Evolutionary conservation across 345 rosid species (phyloP), one percentile per base, ranked within the genome.

Genomic region (Lepidium didymum): DNA sequence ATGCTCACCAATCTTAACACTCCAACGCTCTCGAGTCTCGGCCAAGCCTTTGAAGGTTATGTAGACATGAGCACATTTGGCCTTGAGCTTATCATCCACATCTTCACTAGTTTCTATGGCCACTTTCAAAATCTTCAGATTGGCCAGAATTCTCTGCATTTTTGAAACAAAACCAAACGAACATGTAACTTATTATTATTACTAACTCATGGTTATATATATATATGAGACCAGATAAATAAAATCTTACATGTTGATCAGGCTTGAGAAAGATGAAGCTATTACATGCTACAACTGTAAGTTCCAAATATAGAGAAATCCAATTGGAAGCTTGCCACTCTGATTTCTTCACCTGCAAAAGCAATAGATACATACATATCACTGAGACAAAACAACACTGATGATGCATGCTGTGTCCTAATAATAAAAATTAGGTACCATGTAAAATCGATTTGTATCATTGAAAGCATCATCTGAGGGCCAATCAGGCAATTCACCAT

Each of bases 401-500:
- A 31, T 29, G 33, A 29, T 29, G 33, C 33, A 27, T 7, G 29
- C 1, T 52, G 41, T 7, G n/a, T 40, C 16, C 15, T 14, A 51
- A 3, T 13, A 42, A 11, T 9, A 14, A 37, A 2, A 19, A 4
- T 27, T 27, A 27, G 50, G 10, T 52, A 52, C 70, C 29, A 31
- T 0, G 35, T 66, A 66, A 42, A 66, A 54, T 2, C 53, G 62
- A 3, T 42, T 66, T 53, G 1, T 9, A 33, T 67, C 53, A 8
- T 42, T 31, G 3, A 67, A 54, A 67, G 33, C 34, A 33, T 13
- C 19, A 21, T 54, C 23, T 12, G 53, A 54, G 0, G 62, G 70
- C 53, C 70, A 67, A 31, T 42, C 53, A 18, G 62, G 62, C 43
- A 67, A 54, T 31, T 9, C 23, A 18, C 62, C 62, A 10, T 3